These are phyloP conservation scores for Pythium biforme DNA, from an alignment of 352 stramenopile genomes.

Conservation along the genomic window DNA sequence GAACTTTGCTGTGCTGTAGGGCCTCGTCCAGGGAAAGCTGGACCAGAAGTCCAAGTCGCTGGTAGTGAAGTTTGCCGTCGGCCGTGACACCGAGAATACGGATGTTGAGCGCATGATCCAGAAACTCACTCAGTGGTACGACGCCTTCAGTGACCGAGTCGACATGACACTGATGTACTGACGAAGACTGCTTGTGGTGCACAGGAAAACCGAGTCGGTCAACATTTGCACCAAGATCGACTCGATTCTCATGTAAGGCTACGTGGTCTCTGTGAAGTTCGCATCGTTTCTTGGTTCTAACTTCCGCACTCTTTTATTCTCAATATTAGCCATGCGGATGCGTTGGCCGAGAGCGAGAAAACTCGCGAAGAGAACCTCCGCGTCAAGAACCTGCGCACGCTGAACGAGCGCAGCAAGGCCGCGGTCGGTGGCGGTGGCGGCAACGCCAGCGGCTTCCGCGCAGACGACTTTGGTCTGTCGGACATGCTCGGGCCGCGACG, in stretches of 20 bases:
- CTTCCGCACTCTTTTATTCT: no score
- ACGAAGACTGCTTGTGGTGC: neutral
- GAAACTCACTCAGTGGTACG: constrained; percentile 81
- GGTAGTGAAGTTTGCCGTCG: constrained; percentile 86
- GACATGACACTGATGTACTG: neutral
- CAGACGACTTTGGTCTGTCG: constrained; percentile 43
- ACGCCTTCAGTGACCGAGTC: neutral
- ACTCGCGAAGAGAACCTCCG: constrained; percentile 48
- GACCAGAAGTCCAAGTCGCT: constrained; percentile 84
- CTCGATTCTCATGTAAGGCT: constrained; percentile 51
- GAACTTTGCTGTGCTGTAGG: constrained; percentile 29
- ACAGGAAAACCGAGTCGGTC: constrained; percentile 57
- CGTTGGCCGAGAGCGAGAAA: constrained; percentile 50
- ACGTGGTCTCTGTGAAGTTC: no score
- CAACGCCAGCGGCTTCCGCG: constrained; percentile 33
- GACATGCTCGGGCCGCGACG: constrained; percentile 43
- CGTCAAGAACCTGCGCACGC: constrained; percentile 49
- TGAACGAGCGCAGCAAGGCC: constrained; percentile 50
- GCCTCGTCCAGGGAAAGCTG: constrained; percentile 89
- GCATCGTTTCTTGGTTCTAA: no score
- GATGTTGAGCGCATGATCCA: constrained; percentile 89
- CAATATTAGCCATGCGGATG: constrained; percentile 59
- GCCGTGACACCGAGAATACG: constrained; percentile 80
- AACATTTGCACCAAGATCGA: constrained; percentile 67
- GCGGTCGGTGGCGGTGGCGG: neutral